Base-by-base conservation (phyloP, 345 rosid species). In the Xanthoceras sorbifolium region DNA sequence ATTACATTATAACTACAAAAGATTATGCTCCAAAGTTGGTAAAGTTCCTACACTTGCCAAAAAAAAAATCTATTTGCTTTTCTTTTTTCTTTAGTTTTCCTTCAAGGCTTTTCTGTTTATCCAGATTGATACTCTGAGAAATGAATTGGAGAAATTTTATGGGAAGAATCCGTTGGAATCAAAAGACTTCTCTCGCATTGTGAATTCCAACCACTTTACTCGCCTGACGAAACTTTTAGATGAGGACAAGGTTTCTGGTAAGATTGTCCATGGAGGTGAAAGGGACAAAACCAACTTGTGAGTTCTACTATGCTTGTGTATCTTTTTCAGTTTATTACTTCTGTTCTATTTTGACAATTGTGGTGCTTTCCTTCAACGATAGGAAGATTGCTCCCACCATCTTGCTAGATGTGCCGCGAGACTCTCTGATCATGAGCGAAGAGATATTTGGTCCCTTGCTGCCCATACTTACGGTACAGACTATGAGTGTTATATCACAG, bases 381-480 rank as follows among this genome's bases (percentile, higher is more conserved):
- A 96, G 98, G 85, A 86, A 71, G 83, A 92, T 96, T 76, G 81
- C 93, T 81, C 99, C 99, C 15, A 90, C 99, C 73, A 83, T 96
- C 82, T 87, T 96, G 84, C 85, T 96, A n/a, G 97, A 90, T 54
- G 95, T 92, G 3, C 97, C 99, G 0, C 77, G 29, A 70, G 88
- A 93, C 77, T 89, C 98, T 81, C 52, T 85, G 79, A 89, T 93
- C 52, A 96, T 96, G 99, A 86, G 70, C 20, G 97, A 96, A 73
- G 99, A 93, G 86, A 93, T 96, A 64, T 96, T 93, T 84, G 99
- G 99, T 63, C 99, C 99, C 25, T 78, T 96, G 80, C 98, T 96
- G 82, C 99, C 99, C 72, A 87, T 96, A 76, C 60, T 92, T 75
- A 83, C 78, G 42, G 98, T 96, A 86, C 25, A 80, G 74, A 67